Base-by-base conservation (phyloP, 2,329 filamentous ascomycete genomes). In the Coniochaeta prunicola region DNA sequence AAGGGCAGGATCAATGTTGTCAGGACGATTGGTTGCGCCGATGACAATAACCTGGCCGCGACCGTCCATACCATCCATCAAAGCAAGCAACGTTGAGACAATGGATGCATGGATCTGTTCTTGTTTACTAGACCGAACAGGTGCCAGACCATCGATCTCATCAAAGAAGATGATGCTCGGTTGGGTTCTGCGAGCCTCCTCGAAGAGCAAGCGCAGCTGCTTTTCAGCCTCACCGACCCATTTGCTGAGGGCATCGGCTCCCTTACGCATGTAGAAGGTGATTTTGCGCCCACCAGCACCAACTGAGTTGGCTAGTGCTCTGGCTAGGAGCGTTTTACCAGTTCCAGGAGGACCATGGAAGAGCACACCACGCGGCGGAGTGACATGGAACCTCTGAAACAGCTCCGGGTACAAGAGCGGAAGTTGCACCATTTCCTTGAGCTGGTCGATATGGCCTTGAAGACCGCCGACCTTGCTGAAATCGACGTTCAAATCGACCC, bases 131-230 rank as follows among this genome's bases (percentile, higher is more conserved):
- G 94, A 97, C 66, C 94, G 85, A 34, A 97, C 94, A 57, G 94
- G 96, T 2, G 94, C 94, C 63, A 99, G 80, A 58, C 94, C 94
- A 75, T 99, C 94, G 65, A 99, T 99, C 73, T 99, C 94, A 71
- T 99, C 94, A 66, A 99, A 97, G 78, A 99, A 99, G 72, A 99
- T 99, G 73, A 99, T 99, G 72, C 93, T 97, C 0, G 94, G 94
- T 69, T 99, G 94, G 1, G 89, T 97, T 71, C 92, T 94, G 62
- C 93, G 84, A 17, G 94, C 94, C 74, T 99, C 94, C 67, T 97
- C 94, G 64, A 99, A 99, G 5, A 99, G 81, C 59, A 97, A 77
- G 53, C 94, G 87, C 58, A 99, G 83, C 71, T 99, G 94, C 74
- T 93, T 89, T 75, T 99, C 94, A 10, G 96, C 94, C 74, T 99